Evolutionary conservation across 208 protist genomes (phyloP).

Genomic region (Trypanosomatidae sp.): DNA sequence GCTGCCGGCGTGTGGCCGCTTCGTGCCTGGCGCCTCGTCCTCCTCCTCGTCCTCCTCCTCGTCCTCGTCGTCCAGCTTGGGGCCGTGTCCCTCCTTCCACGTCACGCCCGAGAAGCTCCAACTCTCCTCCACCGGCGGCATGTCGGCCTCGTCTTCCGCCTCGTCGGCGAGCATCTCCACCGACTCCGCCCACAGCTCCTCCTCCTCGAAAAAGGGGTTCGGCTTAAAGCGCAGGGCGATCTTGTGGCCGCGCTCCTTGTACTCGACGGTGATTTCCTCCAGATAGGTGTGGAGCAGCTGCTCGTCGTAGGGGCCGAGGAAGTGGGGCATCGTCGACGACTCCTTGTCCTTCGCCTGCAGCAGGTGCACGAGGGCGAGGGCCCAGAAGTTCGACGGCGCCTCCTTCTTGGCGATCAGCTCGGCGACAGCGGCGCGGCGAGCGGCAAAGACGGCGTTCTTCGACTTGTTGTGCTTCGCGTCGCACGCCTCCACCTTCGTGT

Average conservation of each 20-base stretch:
- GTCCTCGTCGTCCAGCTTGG: conserved; percentile 30
- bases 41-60: conserved; percentile 4
- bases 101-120: conserved; percentile 75
- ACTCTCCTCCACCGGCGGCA: conserved; percentile 25
- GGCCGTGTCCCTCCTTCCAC: conserved; percentile 73
- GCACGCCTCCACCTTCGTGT: conserved; percentile 38
- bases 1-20: conserved; percentile 29
- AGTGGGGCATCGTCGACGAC: conserved; percentile 39
- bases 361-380: conserved; percentile 43
- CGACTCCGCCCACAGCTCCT: conserved; percentile 67
- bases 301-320: conserved; percentile 73
- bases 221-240: conserved; percentile 49
- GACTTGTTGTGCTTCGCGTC: conserved; percentile 33
- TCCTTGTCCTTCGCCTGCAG: conserved; percentile 30
- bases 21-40: conserved; percentile 14
- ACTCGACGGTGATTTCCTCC: conserved; percentile 43
- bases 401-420: conserved; percentile 42
- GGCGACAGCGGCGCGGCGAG: conserved; percentile 33
- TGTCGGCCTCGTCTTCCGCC: conserved; percentile 15
- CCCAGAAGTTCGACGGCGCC: conserved; percentile 69
- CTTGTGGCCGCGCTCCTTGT: conserved; percentile 37
- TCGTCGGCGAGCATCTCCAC: conserved; percentile 10
- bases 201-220: conserved; percentile 83
- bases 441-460: conserved; percentile 47
- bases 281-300: conserved; percentile 55